Evolutionary conservation across 1,284 basidiomycete species (phyloP).

Genomic region (Papiliotrema nemorosa): DNA sequence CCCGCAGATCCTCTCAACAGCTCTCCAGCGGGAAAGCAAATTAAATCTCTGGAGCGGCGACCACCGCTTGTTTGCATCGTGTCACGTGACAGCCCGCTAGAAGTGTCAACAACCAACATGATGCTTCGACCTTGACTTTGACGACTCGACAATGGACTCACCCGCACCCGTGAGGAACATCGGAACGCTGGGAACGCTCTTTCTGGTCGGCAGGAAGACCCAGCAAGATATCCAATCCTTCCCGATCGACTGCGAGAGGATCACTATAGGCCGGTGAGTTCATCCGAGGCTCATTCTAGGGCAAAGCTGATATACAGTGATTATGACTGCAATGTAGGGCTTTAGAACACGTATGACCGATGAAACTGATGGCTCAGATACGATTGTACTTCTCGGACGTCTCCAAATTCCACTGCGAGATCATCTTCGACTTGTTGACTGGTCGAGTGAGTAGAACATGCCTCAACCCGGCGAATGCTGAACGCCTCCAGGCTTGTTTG

Average conservation of each 20-base stretch:
- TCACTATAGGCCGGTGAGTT: constrained; percentile 41
- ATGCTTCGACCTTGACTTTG: not conserved
- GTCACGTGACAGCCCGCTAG: too few species aligned
- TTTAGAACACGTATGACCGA: not conserved
- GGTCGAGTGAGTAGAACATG: constrained; percentile 25
- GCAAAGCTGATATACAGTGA: constrained; percentile 23
- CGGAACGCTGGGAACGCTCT: constrained; percentile 28
- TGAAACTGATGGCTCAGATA: constrained; percentile 20
- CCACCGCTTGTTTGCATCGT: too few species aligned
- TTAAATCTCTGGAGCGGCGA: too few species aligned
- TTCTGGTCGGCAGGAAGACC: constrained; percentile 30
- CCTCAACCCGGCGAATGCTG: not conserved
- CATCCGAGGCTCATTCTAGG: not conserved
- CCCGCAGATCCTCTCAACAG: too few species aligned
- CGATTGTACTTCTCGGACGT: constrained; percentile 46
- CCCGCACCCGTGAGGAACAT: constrained; percentile 10
- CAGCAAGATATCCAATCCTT: constrained; percentile 26
- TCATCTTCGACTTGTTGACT: constrained; percentile 39
- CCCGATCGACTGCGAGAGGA: constrained; percentile 32
- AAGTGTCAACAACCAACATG: too few species aligned
- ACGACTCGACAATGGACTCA: constrained; percentile 8
- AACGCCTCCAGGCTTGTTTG: constrained; percentile 30
- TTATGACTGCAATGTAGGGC: constrained; percentile 38
- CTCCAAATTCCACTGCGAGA: constrained; percentile 44
- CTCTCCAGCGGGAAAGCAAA: too few species aligned